Base-by-base conservation (phyloP, 768 basidiomycete genomes). In the Trametes villosa region DNA sequence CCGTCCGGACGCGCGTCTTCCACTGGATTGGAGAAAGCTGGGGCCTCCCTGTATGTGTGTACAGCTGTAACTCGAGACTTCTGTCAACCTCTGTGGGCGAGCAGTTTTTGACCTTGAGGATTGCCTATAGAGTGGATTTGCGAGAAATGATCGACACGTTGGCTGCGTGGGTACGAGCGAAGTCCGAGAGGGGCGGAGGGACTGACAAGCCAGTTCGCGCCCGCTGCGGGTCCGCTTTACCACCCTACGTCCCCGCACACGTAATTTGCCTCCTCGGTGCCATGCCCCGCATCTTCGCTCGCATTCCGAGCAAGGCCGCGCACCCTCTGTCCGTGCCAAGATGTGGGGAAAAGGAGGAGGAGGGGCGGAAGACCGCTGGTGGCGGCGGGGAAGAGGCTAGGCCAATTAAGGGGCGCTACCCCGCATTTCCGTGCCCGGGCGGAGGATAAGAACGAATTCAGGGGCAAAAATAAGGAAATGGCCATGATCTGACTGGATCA, bases 381-480 rank as follows among this genome's bases (percentile, higher is more conserved):
- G 33, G 53, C 47, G 38, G 53, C 47, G 48, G 60, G 47, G 48
- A 20, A 51, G 47, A 44, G 40, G 31, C 59, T 61, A 61, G 40
- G 26, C 59, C 53, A n/a, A 27, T 50, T 41, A 53, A 30, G 36
- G 58, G 51, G 27, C 31, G 17, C 4, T 54, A 61, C 53, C 59
- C 59, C 59, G 59, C 59, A 54, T 41, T 53, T 20, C 57, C 22
- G 34, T 17, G 46, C 34, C 34, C 33, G 26, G 33, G 52, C 47
- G 33, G 33, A 15, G 59, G 30, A 48, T 27, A 54, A 60, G 53
- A 53, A 47, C 51, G 52, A 53, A 53, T 42, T 55, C 61, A 62
- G 61, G 55, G 54, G 61, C 60, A 52, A 56, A 47, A 42, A 20
- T 33, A 48, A 51, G 60, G 50, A 56, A 45, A 56, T 46, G 27